These are phyloP conservation scores for Ophiocordyceps camponoti-leonardi DNA, from an alignment of 2,329 filamentous ascomycete genomes.

Conservation along the genomic window DNA sequence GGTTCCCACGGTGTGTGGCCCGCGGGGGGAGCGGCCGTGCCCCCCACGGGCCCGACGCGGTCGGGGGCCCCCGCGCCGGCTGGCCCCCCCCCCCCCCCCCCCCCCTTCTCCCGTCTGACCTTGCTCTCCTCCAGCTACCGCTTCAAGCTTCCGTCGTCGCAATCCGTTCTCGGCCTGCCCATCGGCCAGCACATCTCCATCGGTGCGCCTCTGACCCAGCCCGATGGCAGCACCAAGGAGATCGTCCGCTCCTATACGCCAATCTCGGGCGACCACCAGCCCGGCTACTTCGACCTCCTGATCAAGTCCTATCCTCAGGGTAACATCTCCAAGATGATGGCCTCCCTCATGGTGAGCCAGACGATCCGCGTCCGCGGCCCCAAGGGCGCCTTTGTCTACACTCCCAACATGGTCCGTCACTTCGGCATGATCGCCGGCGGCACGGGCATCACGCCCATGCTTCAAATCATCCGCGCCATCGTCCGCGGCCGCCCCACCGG, in stretches of 20 bases:
- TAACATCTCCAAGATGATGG: conserved; percentile 92
- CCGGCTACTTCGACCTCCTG: conserved; percentile 86
- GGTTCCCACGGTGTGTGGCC: no score
- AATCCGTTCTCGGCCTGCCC: conserved; percentile 78
- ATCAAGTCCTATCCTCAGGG: conserved; percentile 97
- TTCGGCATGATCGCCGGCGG: conserved; percentile 98
- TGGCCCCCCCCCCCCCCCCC: no score
- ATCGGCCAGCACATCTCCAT: conserved; percentile 99
- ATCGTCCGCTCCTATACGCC: conserved; percentile 86
- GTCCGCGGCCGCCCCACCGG: conserved; percentile 61
- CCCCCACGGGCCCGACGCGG: no score
- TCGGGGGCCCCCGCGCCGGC: no score
- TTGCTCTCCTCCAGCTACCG: conserved; percentile 48
- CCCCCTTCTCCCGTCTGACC: not conserved
- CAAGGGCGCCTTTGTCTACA: conserved; percentile 96
- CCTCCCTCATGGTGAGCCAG: conserved; percentile 65
- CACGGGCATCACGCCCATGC: conserved; percentile 96
- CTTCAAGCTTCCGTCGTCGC: conserved; percentile 64
- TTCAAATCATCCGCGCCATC: conserved; percentile 87
- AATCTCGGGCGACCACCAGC: conserved; percentile 74
- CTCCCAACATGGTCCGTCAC: conserved; percentile 86
- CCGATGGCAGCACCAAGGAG: conserved; percentile 60
- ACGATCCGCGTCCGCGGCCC: conserved; percentile 82
- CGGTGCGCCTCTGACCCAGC: conserved; percentile 52
- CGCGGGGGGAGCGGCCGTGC: no score